Conservation (phyloP, 2,329 filamentous ascomycete species). For the Xylariaceae sp. region DNA sequence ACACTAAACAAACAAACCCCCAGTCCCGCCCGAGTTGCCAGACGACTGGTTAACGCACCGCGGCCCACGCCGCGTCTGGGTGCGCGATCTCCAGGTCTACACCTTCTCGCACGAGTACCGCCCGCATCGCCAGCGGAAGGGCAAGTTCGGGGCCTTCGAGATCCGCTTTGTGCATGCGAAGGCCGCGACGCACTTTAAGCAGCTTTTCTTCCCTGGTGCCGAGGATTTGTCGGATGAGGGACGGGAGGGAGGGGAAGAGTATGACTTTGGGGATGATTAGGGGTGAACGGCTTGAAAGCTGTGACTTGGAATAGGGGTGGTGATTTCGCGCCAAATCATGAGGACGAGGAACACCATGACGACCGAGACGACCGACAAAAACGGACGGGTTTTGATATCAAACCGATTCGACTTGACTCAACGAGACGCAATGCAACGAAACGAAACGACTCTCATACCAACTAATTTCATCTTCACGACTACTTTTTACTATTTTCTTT, state of each 20-base stretch:
- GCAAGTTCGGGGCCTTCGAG: conserved; percentile 45
- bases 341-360: too few species aligned
- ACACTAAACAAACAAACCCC: background rate
- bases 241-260: conserved; percentile 7
- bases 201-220: conserved; percentile 35
- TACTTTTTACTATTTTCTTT: too few species aligned
- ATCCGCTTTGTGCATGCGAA: conserved; percentile 39
- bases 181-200: conserved; percentile 38
- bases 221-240: conserved; percentile 9
- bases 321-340: too few species aligned
- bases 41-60: conserved; percentile 49
- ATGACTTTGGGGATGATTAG: background rate
- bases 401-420: too few species aligned
- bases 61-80: conserved; percentile 42
- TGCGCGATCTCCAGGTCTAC: conserved; percentile 52
- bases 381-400: too few species aligned
- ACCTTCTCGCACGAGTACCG: conserved; percentile 55
- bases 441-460: too few species aligned
- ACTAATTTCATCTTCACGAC: too few species aligned
- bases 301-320: too few species aligned
- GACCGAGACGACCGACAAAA: too few species aligned
- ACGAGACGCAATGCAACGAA: too few species aligned
- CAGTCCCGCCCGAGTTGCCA: conserved; percentile 47
- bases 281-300: background rate
- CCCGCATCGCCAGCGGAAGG: conserved; percentile 47